Evolutionary conservation across 2,329 filamentous ascomycete species (phyloP).

Genomic region (Cladosporium halotolerans): DNA sequence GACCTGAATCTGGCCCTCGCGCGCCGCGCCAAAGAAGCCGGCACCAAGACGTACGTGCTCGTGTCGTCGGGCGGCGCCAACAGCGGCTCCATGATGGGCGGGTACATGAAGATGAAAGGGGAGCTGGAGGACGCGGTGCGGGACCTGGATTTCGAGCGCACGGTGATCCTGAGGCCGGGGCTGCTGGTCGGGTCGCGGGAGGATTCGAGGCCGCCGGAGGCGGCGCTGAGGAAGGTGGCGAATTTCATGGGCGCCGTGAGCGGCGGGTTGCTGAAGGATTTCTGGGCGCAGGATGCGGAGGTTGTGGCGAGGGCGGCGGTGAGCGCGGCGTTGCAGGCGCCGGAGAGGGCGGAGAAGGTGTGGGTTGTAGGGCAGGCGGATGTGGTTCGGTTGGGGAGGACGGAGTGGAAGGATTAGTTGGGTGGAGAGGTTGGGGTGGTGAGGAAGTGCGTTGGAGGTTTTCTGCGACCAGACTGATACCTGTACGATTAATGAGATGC

Average conservation of each 20-base stretch:
- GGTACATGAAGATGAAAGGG: conserved; percentile 69
- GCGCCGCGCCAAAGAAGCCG: conserved; percentile 64
- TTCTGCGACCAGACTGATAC: no score
- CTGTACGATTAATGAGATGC: no score
- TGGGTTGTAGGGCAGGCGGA: conserved; percentile 58
- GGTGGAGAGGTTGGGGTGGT: neutral
- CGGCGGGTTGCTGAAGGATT: conserved; percentile 51
- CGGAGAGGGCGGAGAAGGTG: conserved; percentile 51
- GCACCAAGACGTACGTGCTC: conserved; percentile 69
- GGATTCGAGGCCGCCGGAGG: conserved; percentile 51
- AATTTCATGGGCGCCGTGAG: conserved; percentile 50
- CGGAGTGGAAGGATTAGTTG: conserved; percentile 35
- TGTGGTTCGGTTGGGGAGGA: conserved; percentile 61
- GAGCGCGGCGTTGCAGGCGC: conserved; percentile 46
- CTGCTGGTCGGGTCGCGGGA: conserved; percentile 67
- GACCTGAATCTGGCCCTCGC: conserved; percentile 79
- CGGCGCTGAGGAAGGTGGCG: conserved; percentile 50
- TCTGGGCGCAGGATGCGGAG: conserved; percentile 65
- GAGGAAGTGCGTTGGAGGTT: no score
- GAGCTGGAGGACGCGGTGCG: conserved; percentile 76
- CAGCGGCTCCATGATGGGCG: conserved; percentile 45
- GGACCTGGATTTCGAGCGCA: conserved; percentile 67
- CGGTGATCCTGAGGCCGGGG: conserved; percentile 68
- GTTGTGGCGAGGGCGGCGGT: conserved; percentile 66
- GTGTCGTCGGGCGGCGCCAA: conserved; percentile 56